phyloP scores from a whole-genome alignment of 2,329 filamentous ascomycete genomes.

The Sarocladiaceae sp. region DNA sequence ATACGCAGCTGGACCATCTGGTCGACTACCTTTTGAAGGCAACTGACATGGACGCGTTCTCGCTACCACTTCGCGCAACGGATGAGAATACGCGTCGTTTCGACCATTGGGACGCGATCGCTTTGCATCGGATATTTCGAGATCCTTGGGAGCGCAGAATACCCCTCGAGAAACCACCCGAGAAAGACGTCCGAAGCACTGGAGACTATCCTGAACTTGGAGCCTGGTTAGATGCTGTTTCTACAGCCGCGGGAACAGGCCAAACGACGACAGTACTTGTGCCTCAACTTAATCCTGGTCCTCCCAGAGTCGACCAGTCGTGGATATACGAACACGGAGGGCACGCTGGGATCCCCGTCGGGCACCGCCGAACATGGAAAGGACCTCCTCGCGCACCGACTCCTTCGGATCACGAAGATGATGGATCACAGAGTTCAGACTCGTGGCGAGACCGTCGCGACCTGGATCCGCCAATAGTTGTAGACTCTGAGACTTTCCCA shows the following conservation, averaged over 20 bases:
- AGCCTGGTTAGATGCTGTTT: background rate
- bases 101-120: conserved; percentile 6
- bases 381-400: conserved; percentile 1
- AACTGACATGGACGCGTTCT: background rate
- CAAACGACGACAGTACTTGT: background rate
- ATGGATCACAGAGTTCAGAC: background rate
- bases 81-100: background rate
- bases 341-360: background rate
- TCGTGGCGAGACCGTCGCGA: background rate
- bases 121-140: background rate
- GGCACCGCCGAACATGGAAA: background rate
- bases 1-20: background rate
- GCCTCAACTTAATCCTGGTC: background rate
- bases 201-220: background rate
- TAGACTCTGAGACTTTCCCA: background rate
- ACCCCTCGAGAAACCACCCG: background rate
- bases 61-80: background rate
- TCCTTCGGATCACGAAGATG: background rate
- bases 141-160: conserved; percentile 9
- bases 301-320: background rate
- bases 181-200: background rate
- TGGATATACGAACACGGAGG: conserved; percentile 5
- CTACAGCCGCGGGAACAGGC: background rate
- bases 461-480: background rate
- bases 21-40: background rate